Conservation (phyloP, 176 grass and related monocot genomes). For the Musa schizocarpa region DNA sequence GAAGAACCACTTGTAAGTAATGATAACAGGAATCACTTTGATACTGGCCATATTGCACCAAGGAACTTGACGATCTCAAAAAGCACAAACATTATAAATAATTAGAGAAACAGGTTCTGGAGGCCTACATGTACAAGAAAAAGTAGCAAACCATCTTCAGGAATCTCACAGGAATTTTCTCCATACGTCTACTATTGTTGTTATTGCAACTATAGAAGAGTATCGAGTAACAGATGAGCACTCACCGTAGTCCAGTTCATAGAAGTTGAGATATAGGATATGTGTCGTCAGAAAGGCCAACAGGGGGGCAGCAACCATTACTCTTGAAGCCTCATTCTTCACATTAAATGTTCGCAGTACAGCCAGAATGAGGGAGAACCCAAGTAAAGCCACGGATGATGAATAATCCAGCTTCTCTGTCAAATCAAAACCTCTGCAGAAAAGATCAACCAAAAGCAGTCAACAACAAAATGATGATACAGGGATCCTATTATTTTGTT, state of each 20-base stretch:
- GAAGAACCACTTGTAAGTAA: no score
- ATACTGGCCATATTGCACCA: not conserved
- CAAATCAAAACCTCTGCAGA: constrained; percentile 58
- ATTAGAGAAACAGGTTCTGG: not conserved
- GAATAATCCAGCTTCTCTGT: constrained; percentile 69
- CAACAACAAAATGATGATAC: not conserved
- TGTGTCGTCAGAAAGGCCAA: constrained; percentile 91
- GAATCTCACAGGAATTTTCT: no score
- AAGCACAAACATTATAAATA: not conserved
- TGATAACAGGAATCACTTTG: not conserved
- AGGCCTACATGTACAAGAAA: not conserved
- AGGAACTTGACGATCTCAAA: not conserved
- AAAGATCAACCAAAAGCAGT: constrained; percentile 12
- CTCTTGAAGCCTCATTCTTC: constrained; percentile 67
- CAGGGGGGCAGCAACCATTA: constrained; percentile 81
- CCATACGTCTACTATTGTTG: no score
- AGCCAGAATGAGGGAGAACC: constrained; percentile 63
- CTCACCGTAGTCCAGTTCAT: constrained; percentile 73
- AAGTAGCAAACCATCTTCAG: not conserved
- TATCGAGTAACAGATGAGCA: not conserved
- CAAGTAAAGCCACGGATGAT: constrained; percentile 62
- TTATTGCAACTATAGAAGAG: not conserved
- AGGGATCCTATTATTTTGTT: not conserved
- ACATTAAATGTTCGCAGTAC: constrained; percentile 64
- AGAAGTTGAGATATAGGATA: constrained; percentile 94